Evolutionary conservation across 768 basidiomycete genomes (phyloP), one percentile per base, ranked within the genome.

Genomic region (Boletus rubescentipes): DNA sequence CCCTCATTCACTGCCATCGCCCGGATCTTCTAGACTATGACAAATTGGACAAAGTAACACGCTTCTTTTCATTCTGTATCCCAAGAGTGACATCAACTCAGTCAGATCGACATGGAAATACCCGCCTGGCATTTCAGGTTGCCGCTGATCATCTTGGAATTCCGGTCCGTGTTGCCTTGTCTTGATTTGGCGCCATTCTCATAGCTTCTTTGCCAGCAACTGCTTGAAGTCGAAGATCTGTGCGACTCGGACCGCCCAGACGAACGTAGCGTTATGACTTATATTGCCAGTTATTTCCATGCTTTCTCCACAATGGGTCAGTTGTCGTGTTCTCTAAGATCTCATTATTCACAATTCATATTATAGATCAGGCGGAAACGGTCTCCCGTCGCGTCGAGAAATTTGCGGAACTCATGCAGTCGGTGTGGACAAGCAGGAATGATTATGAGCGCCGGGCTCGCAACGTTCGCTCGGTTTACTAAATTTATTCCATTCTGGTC

Each of bases 181-280:
- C 12, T n/a, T 26, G 20, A 48, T 10, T 60, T 21, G 42, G 46
- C 21, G 15, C 30, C 11, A 5, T 29, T 41, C 56, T 55, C 55
- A 36, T 59, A 35, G 45, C 36, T 7, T 34, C 21, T 31, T 40
- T 44, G 29, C 31, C 51, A 97, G 93, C 92, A 91, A 87, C 76
- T 99, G 5, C 81, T 99, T 18, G 97, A 99, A 78, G 96, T 98
- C 0, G 88, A 93, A 50, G 97, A 99, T 76, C 71, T 99, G 30
- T 95, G 93, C 61, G 93, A 94, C 65, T 83, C 86, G 0, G 76
- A 76, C n/a, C 82, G 80, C 43, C 96, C 96, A 0, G 97, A 99
- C 69, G 97, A 99, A 72, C 86, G 93, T 35, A 93, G 90, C 70
- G 91, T 98, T 11, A 98, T 98, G 93, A 98, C 94, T 5, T 98